A percentile compares a stretch with the other conserved stretches of the same genome.
Conservation (phyloP, 75 land plant genomes). For the Pinus tabuliformis region DNA sequence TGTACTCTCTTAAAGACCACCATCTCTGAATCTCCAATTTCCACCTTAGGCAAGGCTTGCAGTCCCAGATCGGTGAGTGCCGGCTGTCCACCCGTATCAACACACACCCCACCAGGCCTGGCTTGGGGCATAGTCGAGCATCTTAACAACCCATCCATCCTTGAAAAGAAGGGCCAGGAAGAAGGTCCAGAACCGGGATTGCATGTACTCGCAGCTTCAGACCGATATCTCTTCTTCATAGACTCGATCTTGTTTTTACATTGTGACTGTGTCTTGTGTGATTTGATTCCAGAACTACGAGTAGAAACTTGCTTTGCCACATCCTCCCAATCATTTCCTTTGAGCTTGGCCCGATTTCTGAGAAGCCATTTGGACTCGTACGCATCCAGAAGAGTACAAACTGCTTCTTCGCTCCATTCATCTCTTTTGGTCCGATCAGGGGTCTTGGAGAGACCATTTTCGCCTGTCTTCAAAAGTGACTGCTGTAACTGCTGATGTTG, state of each 20-base stretch:
- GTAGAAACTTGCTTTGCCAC: conserved; percentile 41
- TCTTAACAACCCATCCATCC: conserved; percentile 29
- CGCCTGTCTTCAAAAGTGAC: neutral
- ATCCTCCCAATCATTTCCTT: conserved; percentile 60
- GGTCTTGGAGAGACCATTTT: conserved; percentile 11
- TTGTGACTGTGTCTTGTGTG: conserved; percentile 37
- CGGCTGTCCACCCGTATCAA: conserved; percentile 9
- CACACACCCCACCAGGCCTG: neutral
- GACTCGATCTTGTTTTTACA: conserved; percentile 73
- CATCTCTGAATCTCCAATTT: conserved; percentile 12
- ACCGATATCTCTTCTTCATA: conserved; percentile 60
- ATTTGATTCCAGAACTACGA: conserved; percentile 25
- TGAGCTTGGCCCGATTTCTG: conserved; percentile 51
- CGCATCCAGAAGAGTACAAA: conserved; percentile 40
- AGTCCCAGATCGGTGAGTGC: conserved; percentile 19
- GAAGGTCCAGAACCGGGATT: conserved; percentile 15
- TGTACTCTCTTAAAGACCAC: neutral
- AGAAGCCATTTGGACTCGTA: conserved; percentile 48
- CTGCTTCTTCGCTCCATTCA: conserved; percentile 63
- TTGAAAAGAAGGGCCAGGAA: conserved; percentile 31
- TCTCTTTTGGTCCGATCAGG: conserved; percentile 28
- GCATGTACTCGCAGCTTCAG: conserved; percentile 19
- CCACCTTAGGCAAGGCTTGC: conserved; percentile 14
- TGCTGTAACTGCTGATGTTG: conserved; percentile 5
- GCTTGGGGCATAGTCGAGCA: conserved; percentile 9